These are phyloP conservation scores for Candida easanensis DNA, from an alignment of 805 yeast genomes.

Conservation along the genomic window DNA sequence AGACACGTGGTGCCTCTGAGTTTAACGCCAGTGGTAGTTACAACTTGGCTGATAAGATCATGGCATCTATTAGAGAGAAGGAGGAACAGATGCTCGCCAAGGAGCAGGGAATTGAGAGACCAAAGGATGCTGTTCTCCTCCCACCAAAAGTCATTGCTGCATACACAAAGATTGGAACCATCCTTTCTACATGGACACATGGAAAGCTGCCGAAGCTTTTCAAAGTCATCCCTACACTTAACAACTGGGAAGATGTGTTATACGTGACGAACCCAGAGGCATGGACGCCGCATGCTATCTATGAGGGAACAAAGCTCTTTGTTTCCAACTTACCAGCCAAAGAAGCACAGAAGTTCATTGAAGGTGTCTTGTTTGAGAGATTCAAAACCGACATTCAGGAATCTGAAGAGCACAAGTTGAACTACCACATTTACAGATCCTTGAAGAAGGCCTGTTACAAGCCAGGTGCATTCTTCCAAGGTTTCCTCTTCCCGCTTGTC, in stretches of 20 bases:
- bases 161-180: slow-evolving; percentile 85
- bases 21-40: slow-evolving; percentile 42
- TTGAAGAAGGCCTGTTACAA: slow-evolving; percentile 90
- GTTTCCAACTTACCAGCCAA: slow-evolving; percentile 85
- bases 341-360: slow-evolving; percentile 85
- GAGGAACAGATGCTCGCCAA: slow-evolving; percentile 39
- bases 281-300: slow-evolving; percentile 95
- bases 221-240: slow-evolving; percentile 88
- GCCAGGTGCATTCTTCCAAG: slow-evolving; percentile 97
- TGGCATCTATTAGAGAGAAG: slow-evolving; percentile 84
- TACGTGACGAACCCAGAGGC: slow-evolving; percentile 88
- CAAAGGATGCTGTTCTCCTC: slow-evolving; percentile 71
- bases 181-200: slow-evolving; percentile 84
- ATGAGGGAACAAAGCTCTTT: slow-evolving; percentile 91
- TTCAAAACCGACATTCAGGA: slow-evolving; percentile 71
- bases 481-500: slow-evolving; percentile 87
- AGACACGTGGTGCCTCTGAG: slow-evolving; percentile 31
- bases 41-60: slow-evolving; percentile 87
- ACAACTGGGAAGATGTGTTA: slow-evolving; percentile 93
- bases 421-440: slow-evolving; percentile 91
- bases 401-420: slow-evolving; percentile 71
- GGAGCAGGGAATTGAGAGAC: slow-evolving; percentile 36
- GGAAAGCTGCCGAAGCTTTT: slow-evolving; percentile 96
- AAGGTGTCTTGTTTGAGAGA: slow-evolving; percentile 62
- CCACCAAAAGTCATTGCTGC: slow-evolving; percentile 98